A percentile compares a stretch with the other conserved stretches of the same genome.
Conservation (phyloP, 2,329 filamentous ascomycete species). For the Fusarium concolor region DNA sequence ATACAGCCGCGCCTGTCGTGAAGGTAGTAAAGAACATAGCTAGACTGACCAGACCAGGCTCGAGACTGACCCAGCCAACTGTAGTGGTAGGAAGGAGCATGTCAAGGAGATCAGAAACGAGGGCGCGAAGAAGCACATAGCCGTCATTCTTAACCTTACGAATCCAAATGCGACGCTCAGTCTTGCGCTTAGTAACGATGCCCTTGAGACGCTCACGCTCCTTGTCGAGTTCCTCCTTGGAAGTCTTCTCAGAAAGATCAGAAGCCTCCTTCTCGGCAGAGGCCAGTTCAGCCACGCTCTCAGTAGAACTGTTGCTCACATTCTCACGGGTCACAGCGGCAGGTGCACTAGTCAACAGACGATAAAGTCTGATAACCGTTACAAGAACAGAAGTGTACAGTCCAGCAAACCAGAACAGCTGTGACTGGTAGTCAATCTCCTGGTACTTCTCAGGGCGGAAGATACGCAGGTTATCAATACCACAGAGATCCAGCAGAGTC, state of each 20-base stretch:
- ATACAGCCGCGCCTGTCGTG: conserved; percentile 70
- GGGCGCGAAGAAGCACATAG: conserved; percentile 56
- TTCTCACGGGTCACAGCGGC: conserved; percentile 49
- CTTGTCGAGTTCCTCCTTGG: conserved; percentile 44
- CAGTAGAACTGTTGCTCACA: conserved; percentile 45
- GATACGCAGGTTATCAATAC: conserved; percentile 58
- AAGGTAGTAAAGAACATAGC: conserved; percentile 72
- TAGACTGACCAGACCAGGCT: conserved; percentile 64
- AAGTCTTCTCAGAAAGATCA: conserved; percentile 32
- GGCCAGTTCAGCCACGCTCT: conserved; percentile 34
- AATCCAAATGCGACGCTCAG: conserved; percentile 49
- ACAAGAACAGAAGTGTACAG: conserved; percentile 64
- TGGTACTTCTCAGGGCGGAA: conserved; percentile 63
- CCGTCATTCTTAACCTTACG: conserved; percentile 48
- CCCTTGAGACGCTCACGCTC: conserved; percentile 53
- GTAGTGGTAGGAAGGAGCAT: conserved; percentile 69
- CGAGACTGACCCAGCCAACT: conserved; percentile 69
- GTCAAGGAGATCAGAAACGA: conserved; percentile 71
- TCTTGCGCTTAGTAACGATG: conserved; percentile 50
- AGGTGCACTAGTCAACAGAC: conserved; percentile 51
- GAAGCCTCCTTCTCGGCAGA: conserved; percentile 31
- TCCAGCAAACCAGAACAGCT: conserved; percentile 77
- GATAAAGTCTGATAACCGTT: conserved; percentile 57
- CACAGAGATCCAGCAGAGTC: conserved; percentile 67
- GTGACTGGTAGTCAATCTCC: conserved; percentile 67